phyloP scores from a whole-genome alignment of 805 yeast species.

The Schwanniomyces pseudopolymorphus region DNA sequence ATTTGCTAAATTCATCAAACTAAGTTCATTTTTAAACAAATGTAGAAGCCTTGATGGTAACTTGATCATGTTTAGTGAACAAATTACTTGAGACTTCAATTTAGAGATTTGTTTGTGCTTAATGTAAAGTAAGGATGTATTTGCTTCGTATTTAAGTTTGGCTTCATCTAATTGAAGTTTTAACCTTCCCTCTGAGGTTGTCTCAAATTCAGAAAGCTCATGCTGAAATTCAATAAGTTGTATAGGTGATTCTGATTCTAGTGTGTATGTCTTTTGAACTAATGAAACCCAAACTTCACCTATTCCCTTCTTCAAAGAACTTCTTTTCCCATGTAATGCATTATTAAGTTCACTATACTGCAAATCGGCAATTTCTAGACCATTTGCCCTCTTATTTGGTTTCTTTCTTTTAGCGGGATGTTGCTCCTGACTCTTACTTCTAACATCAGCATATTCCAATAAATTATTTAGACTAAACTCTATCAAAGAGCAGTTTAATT shows the following conservation, averaged over 20 bases:
- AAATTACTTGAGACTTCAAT: slow-evolving; percentile 9
- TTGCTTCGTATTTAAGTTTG: slow-evolving; percentile 10
- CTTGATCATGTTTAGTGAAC: slow-evolving; percentile 11
- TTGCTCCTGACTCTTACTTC: background rate
- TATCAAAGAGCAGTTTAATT: slow-evolving; percentile 8
- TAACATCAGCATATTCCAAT: slow-evolving; percentile 4
- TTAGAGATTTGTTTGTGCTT: slow-evolving; percentile 9
- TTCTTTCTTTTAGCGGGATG: slow-evolving; percentile 9
- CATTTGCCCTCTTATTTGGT: slow-evolving; percentile 3
- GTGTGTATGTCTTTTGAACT: slow-evolving; percentile 9
- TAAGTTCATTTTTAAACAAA: slow-evolving; percentile 11
- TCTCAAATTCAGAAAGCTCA: slow-evolving; percentile 3
- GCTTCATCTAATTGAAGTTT: slow-evolving; percentile 13
- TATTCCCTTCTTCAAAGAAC: background rate
- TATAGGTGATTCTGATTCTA: slow-evolving; percentile 10
- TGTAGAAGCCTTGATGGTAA: slow-evolving; percentile 1
- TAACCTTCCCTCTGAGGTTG: slow-evolving; percentile 1
- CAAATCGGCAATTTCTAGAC: slow-evolving; percentile 15
- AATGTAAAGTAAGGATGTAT: slow-evolving; percentile 7
- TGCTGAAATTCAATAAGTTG: slow-evolving; percentile 4
- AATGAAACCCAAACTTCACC: slow-evolving; percentile 11
- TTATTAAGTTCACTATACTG: slow-evolving; percentile 14
- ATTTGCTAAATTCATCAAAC: slow-evolving; percentile 11
- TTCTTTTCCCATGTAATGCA: slow-evolving; percentile 5
- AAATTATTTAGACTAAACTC: slow-evolving; percentile 13